Conservation (phyloP, 768 basidiomycete species). For the Rhodocollybia butyracea region DNA sequence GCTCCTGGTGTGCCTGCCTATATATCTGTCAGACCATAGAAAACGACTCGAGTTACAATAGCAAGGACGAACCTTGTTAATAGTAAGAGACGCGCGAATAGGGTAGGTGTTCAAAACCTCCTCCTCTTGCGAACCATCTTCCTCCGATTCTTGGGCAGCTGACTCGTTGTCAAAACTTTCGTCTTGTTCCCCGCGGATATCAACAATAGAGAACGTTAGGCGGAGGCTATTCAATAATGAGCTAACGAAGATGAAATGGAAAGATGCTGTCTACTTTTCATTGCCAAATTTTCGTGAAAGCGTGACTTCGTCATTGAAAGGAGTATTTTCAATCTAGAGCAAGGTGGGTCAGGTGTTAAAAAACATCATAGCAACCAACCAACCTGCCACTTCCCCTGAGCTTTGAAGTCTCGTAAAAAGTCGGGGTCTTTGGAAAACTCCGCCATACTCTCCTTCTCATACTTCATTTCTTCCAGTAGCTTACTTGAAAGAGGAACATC, state of each 20-base stretch:
- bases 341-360: neutral
- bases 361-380: slow-evolving; percentile 18
- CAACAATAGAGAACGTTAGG: slow-evolving; percentile 89
- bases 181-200: slow-evolving; percentile 56
- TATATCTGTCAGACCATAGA: neutral
- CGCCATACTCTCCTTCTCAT: slow-evolving; percentile 65
- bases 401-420: slow-evolving; percentile 74
- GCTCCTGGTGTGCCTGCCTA: slow-evolving; percentile 59
- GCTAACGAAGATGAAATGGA: neutral
- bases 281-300: slow-evolving; percentile 86
- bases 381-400: slow-evolving; percentile 77
- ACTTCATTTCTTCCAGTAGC: slow-evolving; percentile 79
- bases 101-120: slow-evolving; percentile 52
- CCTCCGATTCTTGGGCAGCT: slow-evolving; percentile 33
- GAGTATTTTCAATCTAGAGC: slow-evolving; percentile 61
- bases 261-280: slow-evolving; percentile 62
- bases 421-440: slow-evolving; percentile 48
- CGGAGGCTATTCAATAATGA: slow-evolving; percentile 57
- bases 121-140: slow-evolving; percentile 33
- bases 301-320: slow-evolving; percentile 78
- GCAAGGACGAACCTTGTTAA: slow-evolving; percentile 66
- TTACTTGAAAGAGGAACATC: slow-evolving; percentile 75
- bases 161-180: slow-evolving; percentile 27
- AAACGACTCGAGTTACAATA: neutral
- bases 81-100: slow-evolving; percentile 74